Conservation (phyloP, 306 rosid species). For the Castanospermum australe region DNA sequence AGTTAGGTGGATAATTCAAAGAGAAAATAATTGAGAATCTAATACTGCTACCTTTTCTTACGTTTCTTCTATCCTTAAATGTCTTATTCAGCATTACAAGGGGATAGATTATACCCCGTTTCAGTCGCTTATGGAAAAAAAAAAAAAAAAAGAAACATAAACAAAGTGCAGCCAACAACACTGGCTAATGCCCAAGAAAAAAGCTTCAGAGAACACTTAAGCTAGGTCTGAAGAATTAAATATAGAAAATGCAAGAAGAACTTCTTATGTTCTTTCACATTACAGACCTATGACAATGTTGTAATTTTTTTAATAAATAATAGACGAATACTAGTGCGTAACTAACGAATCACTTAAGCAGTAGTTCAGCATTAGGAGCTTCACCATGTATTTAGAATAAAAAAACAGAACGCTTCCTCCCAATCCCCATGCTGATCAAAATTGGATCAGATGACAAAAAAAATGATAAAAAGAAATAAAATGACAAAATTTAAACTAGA, state of each 20-base stretch:
- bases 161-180: no score
- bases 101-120: background rate
- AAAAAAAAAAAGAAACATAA: background rate
- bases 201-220: slow-evolving; percentile 4
- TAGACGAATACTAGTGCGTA: background rate
- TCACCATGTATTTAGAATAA: no score
- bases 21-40: background rate
- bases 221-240: no score
- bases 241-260: slow-evolving; percentile 1
- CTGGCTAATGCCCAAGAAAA: background rate
- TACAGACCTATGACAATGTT: background rate
- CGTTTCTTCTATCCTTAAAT: background rate
- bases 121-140: background rate
- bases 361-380: background rate
- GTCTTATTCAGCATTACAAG: slow-evolving; percentile 7
- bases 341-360: background rate
- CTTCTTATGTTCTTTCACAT: slow-evolving; percentile 1
- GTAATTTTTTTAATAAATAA: background rate
- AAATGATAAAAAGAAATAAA: background rate
- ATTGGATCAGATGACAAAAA: no score
- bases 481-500: background rate
- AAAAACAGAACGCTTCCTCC: no score
- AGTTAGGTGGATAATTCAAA: background rate
- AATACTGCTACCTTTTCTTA: background rate
- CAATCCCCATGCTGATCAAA: no score